phyloP scores from a whole-genome alignment of 2,329 filamentous ascomycete genomes.

The Fusarium hostae region DNA sequence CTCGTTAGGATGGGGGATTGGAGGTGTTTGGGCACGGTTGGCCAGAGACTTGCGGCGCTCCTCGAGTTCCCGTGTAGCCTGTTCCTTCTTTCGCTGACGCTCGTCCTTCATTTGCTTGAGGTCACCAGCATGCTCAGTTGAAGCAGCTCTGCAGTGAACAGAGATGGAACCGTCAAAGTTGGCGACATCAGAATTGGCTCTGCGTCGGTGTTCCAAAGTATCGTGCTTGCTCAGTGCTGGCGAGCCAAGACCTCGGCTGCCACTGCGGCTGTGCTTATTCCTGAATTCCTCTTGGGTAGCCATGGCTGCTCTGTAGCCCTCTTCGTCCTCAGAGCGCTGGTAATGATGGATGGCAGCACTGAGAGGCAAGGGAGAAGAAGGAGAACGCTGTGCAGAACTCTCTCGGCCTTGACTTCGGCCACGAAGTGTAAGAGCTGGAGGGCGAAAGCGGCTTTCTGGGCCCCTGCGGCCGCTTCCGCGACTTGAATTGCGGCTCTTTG shows the following conservation, averaged over 20 bases:
- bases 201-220: constrained; percentile 52
- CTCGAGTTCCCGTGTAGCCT: constrained; percentile 86
- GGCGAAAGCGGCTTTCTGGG: constrained; percentile 56
- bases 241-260: constrained; percentile 54
- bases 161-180: constrained; percentile 48
- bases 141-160: constrained; percentile 50
- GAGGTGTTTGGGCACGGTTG: constrained; percentile 79
- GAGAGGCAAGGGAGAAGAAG: constrained; percentile 83
- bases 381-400: constrained; percentile 72
- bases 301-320: constrained; percentile 65
- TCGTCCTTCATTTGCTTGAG: constrained; percentile 68
- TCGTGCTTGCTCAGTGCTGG: constrained; percentile 51
- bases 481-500: constrained; percentile 60
- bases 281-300: constrained; percentile 67
- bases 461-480: constrained; percentile 60
- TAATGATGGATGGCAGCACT: constrained; percentile 59
- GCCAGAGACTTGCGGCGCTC: constrained; percentile 86
- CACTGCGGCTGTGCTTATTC: constrained; percentile 63
- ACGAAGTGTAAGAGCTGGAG: constrained; percentile 61
- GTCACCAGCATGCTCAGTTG: constrained; percentile 63
- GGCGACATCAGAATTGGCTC: constrained; percentile 45
- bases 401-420: constrained; percentile 73
- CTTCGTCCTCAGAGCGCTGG: constrained; percentile 71
- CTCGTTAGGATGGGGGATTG: constrained; percentile 78
- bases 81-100: constrained; percentile 74